phyloP scores from a whole-genome alignment of 129 eudicot species.

The Lonicera japonica region DNA sequence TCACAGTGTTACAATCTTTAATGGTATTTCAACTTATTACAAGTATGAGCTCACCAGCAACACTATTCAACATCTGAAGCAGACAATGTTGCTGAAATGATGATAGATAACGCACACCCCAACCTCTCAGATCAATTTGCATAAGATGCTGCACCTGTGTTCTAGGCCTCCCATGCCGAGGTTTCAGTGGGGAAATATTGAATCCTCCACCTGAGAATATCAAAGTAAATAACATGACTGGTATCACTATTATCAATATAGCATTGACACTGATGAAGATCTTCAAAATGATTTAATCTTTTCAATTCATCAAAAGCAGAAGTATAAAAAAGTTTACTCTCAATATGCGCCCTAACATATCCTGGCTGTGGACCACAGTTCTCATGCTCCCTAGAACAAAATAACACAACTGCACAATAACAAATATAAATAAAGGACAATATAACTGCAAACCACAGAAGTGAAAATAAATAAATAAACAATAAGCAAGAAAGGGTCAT shows the following conservation, averaged over 20 bases:
- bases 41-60: constrained; percentile 60
- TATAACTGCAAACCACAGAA: constrained; percentile 2
- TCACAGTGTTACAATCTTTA: constrained; percentile 9
- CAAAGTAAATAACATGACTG: background rate
- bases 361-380: constrained; percentile 98
- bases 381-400: constrained; percentile 92
- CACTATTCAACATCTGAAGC: constrained; percentile 93
- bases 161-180: constrained; percentile 90
- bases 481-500: constrained; percentile 2
- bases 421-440: constrained; percentile 6
- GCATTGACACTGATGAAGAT: constrained; percentile 6
- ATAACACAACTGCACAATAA: constrained; percentile 79
- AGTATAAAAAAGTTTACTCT: constrained; percentile 51
- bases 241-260: constrained; percentile 13
- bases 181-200: constrained; percentile 87
- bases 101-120: constrained; percentile 91
- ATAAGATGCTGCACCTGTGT: constrained; percentile 94
- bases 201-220: constrained; percentile 79
- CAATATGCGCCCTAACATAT: constrained; percentile 94
- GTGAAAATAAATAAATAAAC: too few species aligned
- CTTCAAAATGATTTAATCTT: background rate
- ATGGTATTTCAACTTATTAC: background rate
- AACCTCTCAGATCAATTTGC: constrained; percentile 96
- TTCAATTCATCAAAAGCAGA: constrained; percentile 1
- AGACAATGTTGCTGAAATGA: constrained; percentile 95